Conservation (phyloP, 2,329 filamentous ascomycete species). For the Onygena corvina region DNA sequence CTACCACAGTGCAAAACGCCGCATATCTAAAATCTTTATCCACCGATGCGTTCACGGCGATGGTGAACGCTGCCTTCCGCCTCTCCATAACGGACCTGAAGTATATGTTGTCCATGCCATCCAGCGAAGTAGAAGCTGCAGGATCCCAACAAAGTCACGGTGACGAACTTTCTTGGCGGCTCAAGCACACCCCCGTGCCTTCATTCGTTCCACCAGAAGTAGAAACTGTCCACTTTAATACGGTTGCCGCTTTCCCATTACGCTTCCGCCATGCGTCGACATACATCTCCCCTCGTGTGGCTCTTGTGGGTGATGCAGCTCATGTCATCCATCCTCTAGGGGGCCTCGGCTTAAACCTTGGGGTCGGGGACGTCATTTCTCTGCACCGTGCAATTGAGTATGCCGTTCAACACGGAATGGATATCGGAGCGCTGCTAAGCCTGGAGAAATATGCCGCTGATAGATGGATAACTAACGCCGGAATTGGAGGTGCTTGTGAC, state of each 20-base stretch:
- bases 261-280: slow-evolving; percentile 87
- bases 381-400: slow-evolving; percentile 63
- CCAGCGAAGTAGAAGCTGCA: slow-evolving; percentile 14
- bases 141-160: slow-evolving; percentile 38
- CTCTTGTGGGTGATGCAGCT: slow-evolving; percentile 84
- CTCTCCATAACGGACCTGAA: slow-evolving; percentile 65
- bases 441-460: slow-evolving; percentile 72
- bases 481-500: slow-evolving; percentile 66
- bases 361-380: slow-evolving; percentile 75
- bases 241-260: slow-evolving; percentile 79
- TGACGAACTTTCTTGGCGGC: slow-evolving; percentile 75
- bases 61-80: slow-evolving; percentile 90
- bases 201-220: slow-evolving; percentile 53
- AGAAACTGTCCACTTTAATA: slow-evolving; percentile 61
- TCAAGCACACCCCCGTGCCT: slow-evolving; percentile 53
- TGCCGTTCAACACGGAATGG: slow-evolving; percentile 70
- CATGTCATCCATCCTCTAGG: slow-evolving; percentile 92
- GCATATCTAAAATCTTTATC: slow-evolving; percentile 64
- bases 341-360: slow-evolving; percentile 88
- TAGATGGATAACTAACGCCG: slow-evolving; percentile 69
- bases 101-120: slow-evolving; percentile 60
- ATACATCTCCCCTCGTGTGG: slow-evolving; percentile 81
- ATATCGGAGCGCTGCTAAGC: slow-evolving; percentile 66
- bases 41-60: slow-evolving; percentile 61
- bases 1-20: slow-evolving; percentile 71